These are phyloP conservation scores for Arctium lappa DNA, from an alignment of 129 eudicot species.

Conservation along the genomic window DNA sequence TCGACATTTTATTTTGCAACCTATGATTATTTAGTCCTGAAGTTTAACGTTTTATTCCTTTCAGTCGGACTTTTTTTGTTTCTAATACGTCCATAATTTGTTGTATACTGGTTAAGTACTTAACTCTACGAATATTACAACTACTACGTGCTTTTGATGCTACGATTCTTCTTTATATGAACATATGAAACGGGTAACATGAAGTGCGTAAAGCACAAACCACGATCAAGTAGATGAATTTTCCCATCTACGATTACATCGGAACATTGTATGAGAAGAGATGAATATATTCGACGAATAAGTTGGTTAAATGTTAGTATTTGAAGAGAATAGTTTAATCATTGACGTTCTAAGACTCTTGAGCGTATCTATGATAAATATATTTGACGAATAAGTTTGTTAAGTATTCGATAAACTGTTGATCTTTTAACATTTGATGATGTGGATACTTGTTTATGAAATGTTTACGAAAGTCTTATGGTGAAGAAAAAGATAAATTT, in stretches of 20 bases:
- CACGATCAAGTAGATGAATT: no score
- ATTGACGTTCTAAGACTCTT: neutral
- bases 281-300: no score
- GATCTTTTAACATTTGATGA: neutral
- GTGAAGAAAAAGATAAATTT: neutral
- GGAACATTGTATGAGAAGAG: no score
- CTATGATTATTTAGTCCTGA: no score
- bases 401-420: neutral
- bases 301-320: no score
- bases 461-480: neutral
- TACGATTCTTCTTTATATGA: neutral
- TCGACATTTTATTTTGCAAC: neutral
- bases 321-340: neutral
- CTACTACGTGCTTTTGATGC: neutral
- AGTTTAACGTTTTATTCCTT: neutral
- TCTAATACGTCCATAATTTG: neutral
- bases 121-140: neutral
- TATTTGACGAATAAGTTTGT: neutral
- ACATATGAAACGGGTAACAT: neutral
- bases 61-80: neutral
- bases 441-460: neutral
- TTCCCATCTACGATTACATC: no score
- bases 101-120: neutral
- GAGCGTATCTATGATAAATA: neutral
- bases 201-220: no score